Percentiles rank a stretch among this genome's conserved stretches.
These are phyloP conservation scores for Cucumis cinereus DNA, from an alignment of 306 rosid species.

Conservation along the genomic window DNA sequence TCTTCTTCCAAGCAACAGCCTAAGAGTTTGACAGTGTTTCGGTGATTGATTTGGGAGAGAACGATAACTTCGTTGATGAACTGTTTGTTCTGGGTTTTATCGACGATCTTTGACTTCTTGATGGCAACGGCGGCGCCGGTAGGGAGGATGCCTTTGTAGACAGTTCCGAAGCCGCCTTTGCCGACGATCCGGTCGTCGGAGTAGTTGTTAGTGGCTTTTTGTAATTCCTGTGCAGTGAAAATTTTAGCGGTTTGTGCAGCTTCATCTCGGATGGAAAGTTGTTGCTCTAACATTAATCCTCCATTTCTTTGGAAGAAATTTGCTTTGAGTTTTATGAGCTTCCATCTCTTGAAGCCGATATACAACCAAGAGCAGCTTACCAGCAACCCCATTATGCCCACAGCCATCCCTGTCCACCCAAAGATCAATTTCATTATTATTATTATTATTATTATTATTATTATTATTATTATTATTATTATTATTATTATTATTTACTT, in stretches of 20 bases:
- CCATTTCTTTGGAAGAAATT: conserved; percentile 22
- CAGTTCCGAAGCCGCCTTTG: conserved; percentile 20
- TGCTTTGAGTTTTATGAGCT: conserved; percentile 13
- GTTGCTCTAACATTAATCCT: conserved; percentile 17
- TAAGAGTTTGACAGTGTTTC: conserved; percentile 26
- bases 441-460: too few species aligned
- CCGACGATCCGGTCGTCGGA: conserved; percentile 21
- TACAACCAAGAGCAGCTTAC: conserved; percentile 13
- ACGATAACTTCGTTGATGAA: conserved; percentile 30
- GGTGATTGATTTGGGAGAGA: conserved; percentile 26
- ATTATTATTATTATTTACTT: too few species aligned
- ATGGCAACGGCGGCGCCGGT: conserved; percentile 15
- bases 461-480: too few species aligned
- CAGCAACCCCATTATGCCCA: background rate
- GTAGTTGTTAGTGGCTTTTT: conserved; percentile 22
- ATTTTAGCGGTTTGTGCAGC: conserved; percentile 10
- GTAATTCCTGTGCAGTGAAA: conserved; percentile 8
- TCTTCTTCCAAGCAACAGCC: conserved; percentile 30
- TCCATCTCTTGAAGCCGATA: conserved; percentile 14
- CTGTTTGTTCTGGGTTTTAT: conserved; percentile 15
- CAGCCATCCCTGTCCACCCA: background rate
- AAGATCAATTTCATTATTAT: too few species aligned
- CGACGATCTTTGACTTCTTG: conserved; percentile 19
- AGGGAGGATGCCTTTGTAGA: conserved; percentile 15
- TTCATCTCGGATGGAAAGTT: background rate